Conservation (phyloP, 495 filamentous ascomycete genomes). For the Oleoguttula mirabilis region DNA sequence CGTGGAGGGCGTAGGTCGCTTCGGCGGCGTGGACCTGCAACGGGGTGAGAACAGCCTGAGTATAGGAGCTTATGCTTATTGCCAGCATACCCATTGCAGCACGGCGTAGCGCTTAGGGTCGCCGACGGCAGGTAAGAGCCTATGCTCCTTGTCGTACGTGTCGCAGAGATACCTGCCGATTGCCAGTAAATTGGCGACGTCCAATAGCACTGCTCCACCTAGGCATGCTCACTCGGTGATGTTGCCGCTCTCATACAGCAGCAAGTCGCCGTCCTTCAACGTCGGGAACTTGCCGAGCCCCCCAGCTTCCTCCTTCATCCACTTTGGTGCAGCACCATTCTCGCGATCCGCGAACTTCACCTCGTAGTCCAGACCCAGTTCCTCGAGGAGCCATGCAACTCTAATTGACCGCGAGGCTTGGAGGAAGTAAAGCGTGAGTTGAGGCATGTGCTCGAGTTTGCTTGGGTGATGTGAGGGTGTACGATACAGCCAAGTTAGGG, state of each 20-base stretch:
- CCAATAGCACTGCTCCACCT: neutral
- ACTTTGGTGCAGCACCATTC: constrained; percentile 23
- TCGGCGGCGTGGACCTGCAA: constrained; percentile 34
- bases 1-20: constrained; percentile 30
- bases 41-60: too few species aligned
- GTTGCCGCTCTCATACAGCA: constrained; percentile 32
- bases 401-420: constrained; percentile 34
- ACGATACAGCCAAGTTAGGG: too few species aligned
- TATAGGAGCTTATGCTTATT: too few species aligned
- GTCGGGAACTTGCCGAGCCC: constrained; percentile 31
- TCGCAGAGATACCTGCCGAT: constrained; percentile 28
- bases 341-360: constrained; percentile 24
- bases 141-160: constrained; percentile 26
- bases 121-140: constrained; percentile 23
- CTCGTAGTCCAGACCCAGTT: constrained; percentile 27
- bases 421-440: constrained; percentile 34
- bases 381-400: constrained; percentile 34
- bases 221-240: constrained; percentile 24
- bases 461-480: too few species aligned
- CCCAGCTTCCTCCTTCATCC: constrained; percentile 25
- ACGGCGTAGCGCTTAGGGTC: constrained; percentile 20
- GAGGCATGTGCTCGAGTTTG: too few species aligned
- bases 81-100: too few species aligned
- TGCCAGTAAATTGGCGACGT: neutral
- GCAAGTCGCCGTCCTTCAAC: constrained; percentile 26